Base-by-base conservation (phyloP, 108 stramenopile genomes). In the Cyclotella cryptica region DNA sequence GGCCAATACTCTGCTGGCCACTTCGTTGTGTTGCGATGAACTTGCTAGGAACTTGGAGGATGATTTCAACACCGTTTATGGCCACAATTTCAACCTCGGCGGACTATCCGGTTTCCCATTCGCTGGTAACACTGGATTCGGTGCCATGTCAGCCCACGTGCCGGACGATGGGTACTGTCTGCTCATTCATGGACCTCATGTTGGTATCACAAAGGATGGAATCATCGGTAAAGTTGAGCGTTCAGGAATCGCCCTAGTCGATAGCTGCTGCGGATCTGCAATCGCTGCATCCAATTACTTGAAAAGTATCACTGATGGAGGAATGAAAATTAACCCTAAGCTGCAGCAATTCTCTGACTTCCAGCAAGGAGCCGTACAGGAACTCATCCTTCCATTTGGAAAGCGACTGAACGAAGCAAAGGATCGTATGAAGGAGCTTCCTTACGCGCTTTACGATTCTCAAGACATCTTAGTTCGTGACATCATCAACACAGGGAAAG, bases 251-350 rank as follows among this genome's bases (percentile, higher is more conserved):
- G 60, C 60, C 17, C 60, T 62, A 11, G 60, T 62, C 6, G 60
- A 62, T 62, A 41, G 39, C 30, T 62, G 60, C 60, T 62, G 60
- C 10, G 60, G 60, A 62, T 62, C 60, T 40, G 60, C 60, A 29
- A 62, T 62, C 35, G 60, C 60, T 41, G 60, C 60, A 14, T 62
- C 60, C 1, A 62, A 62, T 40, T 62, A 62, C 19, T 39, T 62
- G 35, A 62, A 62, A 26, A 19, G 39, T 62, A 62, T 62, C 24
- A 62, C 60, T 17, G 60, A 62, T 15, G 60, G 60, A 40, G 60
- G 60, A 40, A 41, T 40, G 39, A 62, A 62, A 12, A 62, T 62
- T 30, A 62, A 27, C 13, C 39, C 39, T 12, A 62, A 62, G 11
- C 17, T 62, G 11, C 60, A 62, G 60, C 22, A 62, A 19, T 62